These are phyloP conservation scores for Filosporella fistucella DNA, from an alignment of 495 filamentous ascomycete genomes.

Conservation along the genomic window DNA sequence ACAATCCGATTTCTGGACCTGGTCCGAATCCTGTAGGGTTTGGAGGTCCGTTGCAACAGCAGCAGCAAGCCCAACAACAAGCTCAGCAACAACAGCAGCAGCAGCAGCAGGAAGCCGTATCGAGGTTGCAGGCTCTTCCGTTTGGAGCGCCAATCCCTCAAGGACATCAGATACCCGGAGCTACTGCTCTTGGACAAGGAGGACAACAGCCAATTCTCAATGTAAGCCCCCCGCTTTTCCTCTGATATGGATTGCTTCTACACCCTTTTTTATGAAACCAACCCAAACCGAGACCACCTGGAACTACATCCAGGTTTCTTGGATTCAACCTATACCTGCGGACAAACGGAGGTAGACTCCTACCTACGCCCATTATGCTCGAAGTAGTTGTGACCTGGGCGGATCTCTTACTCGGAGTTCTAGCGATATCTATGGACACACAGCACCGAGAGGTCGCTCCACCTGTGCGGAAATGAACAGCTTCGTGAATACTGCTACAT, in stretches of 20 bases:
- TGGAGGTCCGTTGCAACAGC: conserved; percentile 37
- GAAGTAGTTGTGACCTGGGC: too few species aligned
- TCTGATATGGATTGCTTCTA: neutral
- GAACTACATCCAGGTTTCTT: too few species aligned
- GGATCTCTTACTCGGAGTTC: too few species aligned
- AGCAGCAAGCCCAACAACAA: conserved; percentile 2
- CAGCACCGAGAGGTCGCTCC: too few species aligned
- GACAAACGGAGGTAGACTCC: too few species aligned
- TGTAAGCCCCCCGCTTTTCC: conserved; percentile 40
- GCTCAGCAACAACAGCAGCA: conserved; percentile 23
- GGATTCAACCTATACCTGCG: too few species aligned
- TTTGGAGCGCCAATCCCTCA: conserved; percentile 30
- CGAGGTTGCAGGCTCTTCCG: conserved; percentile 41
- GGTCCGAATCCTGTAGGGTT: conserved; percentile 35
- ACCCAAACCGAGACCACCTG: too few species aligned
- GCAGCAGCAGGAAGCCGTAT: conserved; percentile 38
- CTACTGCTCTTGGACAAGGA: conserved; percentile 58
- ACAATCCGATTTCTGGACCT: conserved; percentile 29
- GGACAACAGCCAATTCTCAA: conserved; percentile 97
- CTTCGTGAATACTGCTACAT: too few species aligned
- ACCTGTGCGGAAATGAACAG: too few species aligned
- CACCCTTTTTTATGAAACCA: too few species aligned
- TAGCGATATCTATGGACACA: too few species aligned
- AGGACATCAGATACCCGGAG: conserved; percentile 34
- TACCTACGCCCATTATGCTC: too few species aligned